Evolutionary conservation across 2,329 filamentous ascomycete species (phyloP), one percentile per base, ranked within the genome.

Genomic region (Fusarium chlamydosporum): DNA sequence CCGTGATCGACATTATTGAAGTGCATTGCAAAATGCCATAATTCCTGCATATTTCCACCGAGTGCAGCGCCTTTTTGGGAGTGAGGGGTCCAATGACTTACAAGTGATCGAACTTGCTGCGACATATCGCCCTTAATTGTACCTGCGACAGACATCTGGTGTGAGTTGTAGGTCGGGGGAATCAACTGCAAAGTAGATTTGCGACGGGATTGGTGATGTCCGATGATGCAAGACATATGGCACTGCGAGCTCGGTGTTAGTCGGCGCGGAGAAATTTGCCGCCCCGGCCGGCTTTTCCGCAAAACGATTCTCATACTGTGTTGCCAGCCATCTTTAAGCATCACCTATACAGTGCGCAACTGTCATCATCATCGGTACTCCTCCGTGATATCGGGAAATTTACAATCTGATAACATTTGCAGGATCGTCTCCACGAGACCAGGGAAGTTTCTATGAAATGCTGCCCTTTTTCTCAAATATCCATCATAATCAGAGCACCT

Each of bases 41-140:
- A 52, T 48, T 38, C 47, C 54, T 72, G 65, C 66, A 60, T 57
- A 66, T 60, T 71, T 61, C 26, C 37, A 27, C 41, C 12, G 33
- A 40, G 15, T n/a, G 23, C 43, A 20, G n/a, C 16, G 20, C 38
- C 12, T 51, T 11, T 15, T 29, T n/a, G 8, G 4, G 46, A 40
- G 37, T 42, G 48, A 23, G 53, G 33, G 23, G 29, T 20, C 15
- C 18, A 35, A 29, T 18, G 20, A 80, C 85, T 77, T 76, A 88
- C 85, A 76, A 88, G 77, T 67, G 86, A 88, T 75, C 85, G 82
- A 58, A 84, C 84, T 80, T 88, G 85, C 68, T 86, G 83, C 62
- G 86, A 83, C 79, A 85, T 80, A 66, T 87, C 83, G 77, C 85
- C 85, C 76, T 84, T 85, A 58, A 81, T 67, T 61, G 75, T 75